Evolutionary conservation across 2,329 filamentous ascomycete genomes (phyloP).

Genomic region (Talaromyces sp.): DNA sequence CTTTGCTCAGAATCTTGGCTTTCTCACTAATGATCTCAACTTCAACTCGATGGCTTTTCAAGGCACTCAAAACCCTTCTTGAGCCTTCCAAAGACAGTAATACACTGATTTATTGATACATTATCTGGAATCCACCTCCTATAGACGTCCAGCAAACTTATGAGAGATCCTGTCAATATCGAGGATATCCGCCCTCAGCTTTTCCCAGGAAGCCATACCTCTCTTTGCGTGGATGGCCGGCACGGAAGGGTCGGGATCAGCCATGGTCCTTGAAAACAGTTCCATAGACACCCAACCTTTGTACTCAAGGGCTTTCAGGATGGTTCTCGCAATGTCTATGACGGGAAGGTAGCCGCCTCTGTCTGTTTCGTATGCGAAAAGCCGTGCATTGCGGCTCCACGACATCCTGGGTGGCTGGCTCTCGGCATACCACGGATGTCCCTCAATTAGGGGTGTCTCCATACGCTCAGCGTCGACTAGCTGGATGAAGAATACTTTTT

Average conservation of each 20-base stretch:
- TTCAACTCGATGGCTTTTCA: constrained; percentile 12
- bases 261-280: constrained; percentile 58
- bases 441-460: constrained; percentile 49
- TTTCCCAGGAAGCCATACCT: constrained; percentile 47
- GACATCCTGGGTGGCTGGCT: constrained; percentile 64
- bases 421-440: constrained; percentile 53
- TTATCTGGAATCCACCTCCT: not conserved
- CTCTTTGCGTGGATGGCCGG: constrained; percentile 52
- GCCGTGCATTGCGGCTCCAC: constrained; percentile 67
- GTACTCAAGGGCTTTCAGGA: constrained; percentile 59
- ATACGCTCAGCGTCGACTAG: constrained; percentile 67
- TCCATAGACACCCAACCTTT: constrained; percentile 66
- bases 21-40: constrained; percentile 11
- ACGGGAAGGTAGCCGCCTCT: constrained; percentile 63
- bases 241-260: constrained; percentile 45
- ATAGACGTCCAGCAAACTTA: constrained; percentile 2
- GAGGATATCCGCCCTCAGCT: constrained; percentile 25
- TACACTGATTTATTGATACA: not conserved
- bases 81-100: not conserved
- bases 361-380: constrained; percentile 59
- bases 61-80: not conserved
- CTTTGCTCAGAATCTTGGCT: constrained; percentile 16
- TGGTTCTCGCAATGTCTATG: constrained; percentile 53
- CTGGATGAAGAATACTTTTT: constrained; percentile 68
- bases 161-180: not conserved